Evolutionary conservation across 345 rosid species (phyloP), one percentile per base, ranked within the genome.

Genomic region (Clarkia xantiana): DNA sequence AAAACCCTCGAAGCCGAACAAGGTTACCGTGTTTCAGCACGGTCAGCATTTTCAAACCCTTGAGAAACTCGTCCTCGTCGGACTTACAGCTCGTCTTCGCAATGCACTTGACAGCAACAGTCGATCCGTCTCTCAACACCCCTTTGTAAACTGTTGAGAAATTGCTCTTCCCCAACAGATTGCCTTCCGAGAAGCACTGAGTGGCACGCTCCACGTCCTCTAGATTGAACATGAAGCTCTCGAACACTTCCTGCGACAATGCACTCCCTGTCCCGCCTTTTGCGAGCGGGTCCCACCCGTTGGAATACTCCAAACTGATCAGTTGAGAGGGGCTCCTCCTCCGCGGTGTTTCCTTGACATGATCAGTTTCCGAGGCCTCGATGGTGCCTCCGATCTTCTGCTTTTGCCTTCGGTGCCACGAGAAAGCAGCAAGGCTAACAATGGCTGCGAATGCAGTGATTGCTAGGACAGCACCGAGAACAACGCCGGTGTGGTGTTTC

Each of bases 181-280:
- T 91, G 46, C 48, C 54, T 49, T 87, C 95, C 4, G 82, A 80
- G 74, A 91, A 91, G 59, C 86, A 76, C 57, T 82, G 98, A 9
- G 98, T 91, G 10, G 96, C 96, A 14, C 87, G 82, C 67, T 87
- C 94, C 44, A 91, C 84, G 53, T 87, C 98, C 55, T 91, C 95
- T 40, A 91, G 71, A 49, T 87, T 91, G 71, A 81, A 87, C 94
- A 75, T 72, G 65, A 80, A 84, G 70, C 95, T 87, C 73, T 91
- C 94, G 16, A 84, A 74, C 56, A 82, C 72, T 67, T 84, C 98
- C 52, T 76, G 93, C 20, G 94, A 80, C 59, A 77, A 61, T 1
- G 76, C 79, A 63, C 55, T 78, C 56, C 61, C 65, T 47, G 12
- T 67, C 55, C 67, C 70, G 49, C 88, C 77, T 61, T 76, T 61